Conservation (phyloP, 1,284 basidiomycete genomes). For the Cryptococcus deneoformans region DNA sequence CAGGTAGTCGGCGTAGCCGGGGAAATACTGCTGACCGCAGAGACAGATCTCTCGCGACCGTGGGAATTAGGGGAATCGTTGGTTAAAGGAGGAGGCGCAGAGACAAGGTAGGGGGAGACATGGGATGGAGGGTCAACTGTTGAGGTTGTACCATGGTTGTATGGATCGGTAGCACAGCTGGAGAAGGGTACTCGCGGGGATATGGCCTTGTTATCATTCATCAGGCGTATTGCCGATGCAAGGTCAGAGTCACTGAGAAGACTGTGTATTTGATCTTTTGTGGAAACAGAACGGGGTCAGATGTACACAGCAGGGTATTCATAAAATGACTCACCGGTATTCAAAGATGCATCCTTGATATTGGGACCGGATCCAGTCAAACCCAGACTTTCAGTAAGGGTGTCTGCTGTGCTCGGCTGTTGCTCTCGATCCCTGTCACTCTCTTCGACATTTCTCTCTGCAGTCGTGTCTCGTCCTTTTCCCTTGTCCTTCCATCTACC, state of each 20-base stretch:
- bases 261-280: constrained; percentile 37
- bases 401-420: constrained; percentile 1
- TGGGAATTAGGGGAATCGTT: constrained; percentile 6
- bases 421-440: not conserved
- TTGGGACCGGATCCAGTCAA: constrained; percentile 9
- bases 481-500: constrained; percentile 10
- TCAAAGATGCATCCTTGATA: constrained; percentile 24
- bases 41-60: constrained; percentile 8
- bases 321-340: constrained; percentile 19
- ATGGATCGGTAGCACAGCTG: too few species aligned
- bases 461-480: constrained; percentile 19
- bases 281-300: not conserved
- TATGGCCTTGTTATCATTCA: constrained; percentile 15
- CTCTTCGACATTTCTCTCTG: not conserved
- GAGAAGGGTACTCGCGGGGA: not conserved
- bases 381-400: constrained; percentile 35
- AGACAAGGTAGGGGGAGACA: constrained; percentile 30
- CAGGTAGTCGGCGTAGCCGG: constrained; percentile 6
- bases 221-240: constrained; percentile 33
- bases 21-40: constrained; percentile 8
- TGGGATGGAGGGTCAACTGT: not conserved
- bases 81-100: constrained; percentile 37
- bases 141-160: too few species aligned
- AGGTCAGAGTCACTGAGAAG: constrained; percentile 39
- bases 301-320: too few species aligned